Evolutionary conservation across 192 early-diverging fungal genomes (phyloP), one percentile per base, ranked within the genome.

Genomic region (Coemansia asiatica): DNA sequence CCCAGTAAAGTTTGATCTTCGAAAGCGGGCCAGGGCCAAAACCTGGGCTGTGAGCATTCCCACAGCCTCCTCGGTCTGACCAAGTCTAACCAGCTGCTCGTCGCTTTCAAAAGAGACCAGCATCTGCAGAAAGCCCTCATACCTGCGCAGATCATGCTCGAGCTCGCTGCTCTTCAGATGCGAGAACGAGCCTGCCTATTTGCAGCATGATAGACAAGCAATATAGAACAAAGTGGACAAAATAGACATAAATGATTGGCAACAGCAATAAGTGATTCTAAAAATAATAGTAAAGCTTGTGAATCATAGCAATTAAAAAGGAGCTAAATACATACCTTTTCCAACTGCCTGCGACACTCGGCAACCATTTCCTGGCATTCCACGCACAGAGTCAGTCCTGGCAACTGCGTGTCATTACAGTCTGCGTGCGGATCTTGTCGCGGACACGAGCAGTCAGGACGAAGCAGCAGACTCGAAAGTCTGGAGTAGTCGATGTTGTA

Each of bases 1-100:
- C 13, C 63, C 78, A 12, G 72, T 63, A 50, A 81, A 81, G 66
- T 75, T 81, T 62, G 69, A 65, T 46, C 72, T 69, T 13, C 78
- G 78, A 63, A 81, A 75, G 25, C 72, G 72, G 2, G 72, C 72
- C 29, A 81, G 63, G 1, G 72, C 78, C 28, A 71, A 48, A 4
- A 69, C 59, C 40, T 75, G 72, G 49, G 57, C 60, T 69, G 72
- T 75, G 6, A 66, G 59, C 1, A 72, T 62, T 6, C 72, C 72
- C 23, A 72, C 44, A 26, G 73, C 58, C 25, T 81, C 78, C 49
- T 81, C 78, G 12, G 66, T 49, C 63, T 81, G 78, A 29, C 78
- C 72, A 54, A 81, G 56, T 2, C 69, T 59, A 1, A 81, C 64
- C 38, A 75, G 38, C 58, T 64, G 78, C 66, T 74, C 78, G 63